A percentile compares a stretch with the other conserved stretches of the same genome.
Conservation (phyloP, 768 basidiomycete species). For the Mycena maculata region DNA sequence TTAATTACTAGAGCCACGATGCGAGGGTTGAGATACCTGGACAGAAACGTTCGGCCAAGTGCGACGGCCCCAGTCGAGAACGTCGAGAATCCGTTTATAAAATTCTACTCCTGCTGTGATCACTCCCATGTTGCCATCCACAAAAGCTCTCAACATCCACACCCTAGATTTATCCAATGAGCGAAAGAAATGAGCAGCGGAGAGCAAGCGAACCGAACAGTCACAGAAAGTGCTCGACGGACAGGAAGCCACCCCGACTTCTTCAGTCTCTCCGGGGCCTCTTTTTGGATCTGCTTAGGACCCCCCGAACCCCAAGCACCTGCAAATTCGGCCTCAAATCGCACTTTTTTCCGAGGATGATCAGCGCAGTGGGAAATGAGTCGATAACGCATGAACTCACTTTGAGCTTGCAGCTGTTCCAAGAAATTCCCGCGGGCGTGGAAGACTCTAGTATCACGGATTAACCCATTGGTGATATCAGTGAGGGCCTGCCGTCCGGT, state of each 20-base stretch:
- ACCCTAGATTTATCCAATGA: neutral
- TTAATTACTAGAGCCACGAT: neutral
- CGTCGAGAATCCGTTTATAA: constrained; percentile 49
- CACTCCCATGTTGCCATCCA: constrained; percentile 21
- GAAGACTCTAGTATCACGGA: constrained; percentile 54
- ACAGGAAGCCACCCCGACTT: constrained; percentile 41
- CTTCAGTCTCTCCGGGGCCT: constrained; percentile 45
- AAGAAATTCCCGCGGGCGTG: constrained; percentile 50
- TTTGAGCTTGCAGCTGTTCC: constrained; percentile 50
- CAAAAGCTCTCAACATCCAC: constrained; percentile 25
- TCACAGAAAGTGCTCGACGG: constrained; percentile 21
- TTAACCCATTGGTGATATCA: constrained; percentile 50
- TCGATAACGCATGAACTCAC: constrained; percentile 37
- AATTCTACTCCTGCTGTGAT: constrained; percentile 50
- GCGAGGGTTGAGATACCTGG: neutral
- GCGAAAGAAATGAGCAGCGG: neutral
- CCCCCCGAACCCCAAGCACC: constrained; percentile 50
- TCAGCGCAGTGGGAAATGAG: neutral
- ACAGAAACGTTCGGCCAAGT: constrained; percentile 52
- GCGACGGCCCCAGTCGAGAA: constrained; percentile 56
- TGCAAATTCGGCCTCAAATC: constrained; percentile 41
- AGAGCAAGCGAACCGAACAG: constrained; percentile 16
- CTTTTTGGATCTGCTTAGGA: constrained; percentile 45
- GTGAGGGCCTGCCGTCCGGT: constrained; percentile 40
- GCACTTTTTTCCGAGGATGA: constrained; percentile 37